Conservation (phyloP, 768 basidiomycete genomes). For the Lactarius quietus region DNA sequence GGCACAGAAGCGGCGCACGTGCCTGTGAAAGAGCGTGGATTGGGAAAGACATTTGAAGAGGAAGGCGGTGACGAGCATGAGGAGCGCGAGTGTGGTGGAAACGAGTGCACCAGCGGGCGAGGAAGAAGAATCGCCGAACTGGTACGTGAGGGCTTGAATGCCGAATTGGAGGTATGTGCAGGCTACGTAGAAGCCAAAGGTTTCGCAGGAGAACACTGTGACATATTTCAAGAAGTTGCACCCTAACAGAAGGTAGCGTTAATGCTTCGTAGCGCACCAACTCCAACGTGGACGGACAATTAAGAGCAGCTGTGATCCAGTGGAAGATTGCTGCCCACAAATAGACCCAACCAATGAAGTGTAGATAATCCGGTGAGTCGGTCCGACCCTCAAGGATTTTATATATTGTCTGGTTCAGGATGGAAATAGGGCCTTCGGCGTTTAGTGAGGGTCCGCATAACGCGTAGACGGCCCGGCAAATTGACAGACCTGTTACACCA, state of each 20-base stretch:
- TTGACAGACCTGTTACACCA: constrained; percentile 73
- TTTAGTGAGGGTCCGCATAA: not conserved
- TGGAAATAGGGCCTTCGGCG: constrained; percentile 75
- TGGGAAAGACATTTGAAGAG: constrained; percentile 65
- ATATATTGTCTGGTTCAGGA: constrained; percentile 88
- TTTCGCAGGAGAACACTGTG: constrained; percentile 87
- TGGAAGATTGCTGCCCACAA: constrained; percentile 86
- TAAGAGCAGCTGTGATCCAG: constrained; percentile 75
- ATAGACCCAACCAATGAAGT: constrained; percentile 91
- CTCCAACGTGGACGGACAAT: constrained; percentile 44
- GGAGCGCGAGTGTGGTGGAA: constrained; percentile 66
- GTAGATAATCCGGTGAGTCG: constrained; percentile 70
- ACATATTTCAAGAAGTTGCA: constrained; percentile 85
- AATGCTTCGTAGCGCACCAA: constrained; percentile 22
- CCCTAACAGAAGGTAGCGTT: constrained; percentile 40
- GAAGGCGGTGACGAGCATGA: constrained; percentile 75
- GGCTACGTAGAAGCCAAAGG: constrained; percentile 90
- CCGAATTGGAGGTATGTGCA: constrained; percentile 91
- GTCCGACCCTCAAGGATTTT: constrained; percentile 58
- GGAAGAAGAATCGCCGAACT: constrained; percentile 43
- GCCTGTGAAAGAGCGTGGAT: constrained; percentile 65
- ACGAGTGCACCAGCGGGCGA: constrained; percentile 52
- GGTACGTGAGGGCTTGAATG: constrained; percentile 75
- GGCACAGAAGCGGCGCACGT: constrained; percentile 68
- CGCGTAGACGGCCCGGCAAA: not conserved